These are phyloP conservation scores for Pyrenula massariospora DNA, from an alignment of 495 filamentous ascomycete genomes.

Conservation along the genomic window DNA sequence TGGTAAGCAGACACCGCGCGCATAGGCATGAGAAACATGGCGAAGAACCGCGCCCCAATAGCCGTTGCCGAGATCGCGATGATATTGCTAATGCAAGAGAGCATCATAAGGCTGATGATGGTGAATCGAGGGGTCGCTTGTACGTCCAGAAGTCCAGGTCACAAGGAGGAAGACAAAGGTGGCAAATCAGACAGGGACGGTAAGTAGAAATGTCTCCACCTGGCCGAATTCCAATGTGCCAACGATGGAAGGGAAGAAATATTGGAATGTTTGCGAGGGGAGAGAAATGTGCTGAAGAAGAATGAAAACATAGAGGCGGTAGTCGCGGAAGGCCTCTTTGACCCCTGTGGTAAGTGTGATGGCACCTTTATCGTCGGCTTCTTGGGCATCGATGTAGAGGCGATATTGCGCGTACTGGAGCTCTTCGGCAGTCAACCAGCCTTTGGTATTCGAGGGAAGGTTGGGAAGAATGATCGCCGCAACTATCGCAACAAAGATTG, in stretches of 20 bases:
- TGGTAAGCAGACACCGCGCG: slow-evolving; percentile 44
- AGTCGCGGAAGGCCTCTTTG: background rate
- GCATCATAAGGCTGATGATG: slow-evolving; percentile 34
- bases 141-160: slow-evolving; percentile 33
- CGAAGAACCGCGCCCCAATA: slow-evolving; percentile 40
- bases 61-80: slow-evolving; percentile 32
- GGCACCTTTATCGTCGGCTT: background rate
- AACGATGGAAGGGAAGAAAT: slow-evolving; percentile 41
- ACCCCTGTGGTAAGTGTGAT: background rate
- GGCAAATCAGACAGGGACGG: slow-evolving; percentile 41
- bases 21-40: slow-evolving; percentile 41
- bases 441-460: slow-evolving; percentile 36
- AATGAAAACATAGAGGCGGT: background rate
- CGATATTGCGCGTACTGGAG: background rate
- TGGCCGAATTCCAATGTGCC: slow-evolving; percentile 27
- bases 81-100: slow-evolving; percentile 36
- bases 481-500: slow-evolving; percentile 24
- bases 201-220: slow-evolving; percentile 33
- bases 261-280: slow-evolving; percentile 29
- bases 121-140: slow-evolving; percentile 36
- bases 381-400: background rate
- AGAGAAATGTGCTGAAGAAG: background rate
- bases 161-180: slow-evolving; percentile 33
- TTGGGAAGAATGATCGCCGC: slow-evolving; percentile 31
- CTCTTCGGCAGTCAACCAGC: slow-evolving; percentile 17